Evolutionary conservation across 352 stramenopile species (phyloP).

Genomic region (Phytophthora podocarpi): DNA sequence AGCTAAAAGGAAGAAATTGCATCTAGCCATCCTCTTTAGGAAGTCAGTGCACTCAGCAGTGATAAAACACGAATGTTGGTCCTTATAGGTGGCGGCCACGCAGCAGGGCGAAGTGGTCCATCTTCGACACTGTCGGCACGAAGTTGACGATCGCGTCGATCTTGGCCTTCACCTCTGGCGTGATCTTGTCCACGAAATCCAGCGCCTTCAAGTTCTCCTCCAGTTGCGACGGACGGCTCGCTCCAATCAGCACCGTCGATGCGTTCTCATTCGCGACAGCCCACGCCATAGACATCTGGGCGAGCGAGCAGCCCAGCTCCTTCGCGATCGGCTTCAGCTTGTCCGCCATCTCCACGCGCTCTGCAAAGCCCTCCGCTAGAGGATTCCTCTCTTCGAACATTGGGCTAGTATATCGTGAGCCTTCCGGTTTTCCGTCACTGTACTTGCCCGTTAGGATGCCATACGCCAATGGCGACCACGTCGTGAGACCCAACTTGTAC

Average conservation of each 20-base stretch:
- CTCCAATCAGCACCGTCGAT: slow-evolving; percentile 56
- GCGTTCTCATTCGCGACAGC: slow-evolving; percentile 54
- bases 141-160: slow-evolving; percentile 5
- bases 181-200: too few species aligned
- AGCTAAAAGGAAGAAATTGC: too few species aligned
- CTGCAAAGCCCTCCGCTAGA: slow-evolving; percentile 2
- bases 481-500: too few species aligned
- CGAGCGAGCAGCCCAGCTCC: slow-evolving; percentile 28
- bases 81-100: too few species aligned
- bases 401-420: slow-evolving; percentile 1
- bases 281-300: slow-evolving; percentile 55
- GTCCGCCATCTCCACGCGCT: slow-evolving; percentile 27
- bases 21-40: too few species aligned
- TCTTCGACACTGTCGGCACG: neutral
- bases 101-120: neutral
- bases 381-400: neutral
- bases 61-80: too few species aligned
- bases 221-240: slow-evolving; percentile 28
- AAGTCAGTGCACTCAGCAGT: too few species aligned
- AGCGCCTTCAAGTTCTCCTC: too few species aligned
- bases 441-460: slow-evolving; percentile 2
- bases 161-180: too few species aligned
- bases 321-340: slow-evolving; percentile 41
- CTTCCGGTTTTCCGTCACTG: neutral
- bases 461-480: too few species aligned